These are phyloP conservation scores for Acanthamoeba rhysodes DNA, from an alignment of 208 protist species.

Conservation along the genomic window DNA sequence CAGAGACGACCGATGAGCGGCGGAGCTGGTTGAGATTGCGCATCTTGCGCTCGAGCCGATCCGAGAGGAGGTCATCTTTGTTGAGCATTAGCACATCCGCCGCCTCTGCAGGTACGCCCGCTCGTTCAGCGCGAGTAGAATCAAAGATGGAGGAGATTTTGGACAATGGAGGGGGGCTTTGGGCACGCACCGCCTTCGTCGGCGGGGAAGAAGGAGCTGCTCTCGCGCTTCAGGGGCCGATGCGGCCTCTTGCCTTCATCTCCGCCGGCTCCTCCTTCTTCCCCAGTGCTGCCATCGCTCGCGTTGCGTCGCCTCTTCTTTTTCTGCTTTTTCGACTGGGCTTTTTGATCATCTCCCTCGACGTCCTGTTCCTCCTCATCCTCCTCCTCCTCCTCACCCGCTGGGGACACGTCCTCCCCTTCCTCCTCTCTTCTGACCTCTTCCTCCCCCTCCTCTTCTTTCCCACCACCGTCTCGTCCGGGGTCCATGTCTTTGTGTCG, in stretches of 20 bases:
- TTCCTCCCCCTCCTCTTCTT: background rate
- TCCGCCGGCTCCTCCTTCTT: background rate
- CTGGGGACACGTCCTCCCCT: background rate
- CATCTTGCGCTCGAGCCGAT: constrained; percentile 32
- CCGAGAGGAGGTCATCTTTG: constrained; percentile 22
- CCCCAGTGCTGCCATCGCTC: background rate
- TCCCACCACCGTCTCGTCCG: background rate
- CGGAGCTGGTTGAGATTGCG: constrained; percentile 51
- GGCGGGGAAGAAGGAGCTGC: constrained; percentile 9
- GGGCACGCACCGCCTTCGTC: constrained; percentile 22
- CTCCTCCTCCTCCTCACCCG: background rate
- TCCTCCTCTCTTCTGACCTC: background rate
- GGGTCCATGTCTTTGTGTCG: background rate
- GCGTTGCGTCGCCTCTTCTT: background rate
- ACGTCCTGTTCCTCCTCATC: background rate
- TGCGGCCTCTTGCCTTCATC: background rate
- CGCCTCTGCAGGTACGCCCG: background rate
- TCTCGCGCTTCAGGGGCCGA: background rate
- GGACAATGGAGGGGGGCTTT: too few relatives aligned
- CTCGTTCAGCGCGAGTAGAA: background rate
- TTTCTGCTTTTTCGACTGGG: background rate
- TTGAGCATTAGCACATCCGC: constrained; percentile 40
- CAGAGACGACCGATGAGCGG: constrained; percentile 40
- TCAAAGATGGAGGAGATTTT: background rate
- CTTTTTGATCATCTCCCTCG: background rate